Conservation (phyloP, 2,329 filamentous ascomycete genomes). For the Paraphoma chrysanthemicola region DNA sequence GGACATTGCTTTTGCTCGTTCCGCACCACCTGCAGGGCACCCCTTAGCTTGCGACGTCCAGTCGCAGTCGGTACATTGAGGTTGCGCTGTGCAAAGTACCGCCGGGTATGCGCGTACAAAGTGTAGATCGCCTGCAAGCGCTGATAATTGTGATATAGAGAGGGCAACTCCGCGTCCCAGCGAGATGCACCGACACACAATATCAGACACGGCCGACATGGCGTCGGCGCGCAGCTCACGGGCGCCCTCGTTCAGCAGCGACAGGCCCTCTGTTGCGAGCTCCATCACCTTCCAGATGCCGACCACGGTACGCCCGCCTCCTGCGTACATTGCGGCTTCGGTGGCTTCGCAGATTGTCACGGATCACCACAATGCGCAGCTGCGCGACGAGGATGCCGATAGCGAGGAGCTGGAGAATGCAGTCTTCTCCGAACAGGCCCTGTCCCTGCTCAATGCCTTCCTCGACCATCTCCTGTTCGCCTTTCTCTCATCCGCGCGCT, state of each 20-base stretch:
- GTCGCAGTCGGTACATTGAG: not conserved
- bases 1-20: slow-evolving; percentile 18
- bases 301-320: slow-evolving; percentile 72
- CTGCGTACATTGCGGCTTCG: slow-evolving; percentile 85
- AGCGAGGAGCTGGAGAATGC: slow-evolving; percentile 67
- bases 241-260: slow-evolving; percentile 67
- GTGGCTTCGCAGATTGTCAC: slow-evolving; percentile 92
- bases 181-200: slow-evolving; percentile 44
- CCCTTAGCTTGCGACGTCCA: slow-evolving; percentile 12
- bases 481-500: slow-evolving; percentile 80
- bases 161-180: slow-evolving; percentile 4
- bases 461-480: slow-evolving; percentile 93
- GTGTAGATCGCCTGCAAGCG: not conserved
- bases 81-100: not conserved
- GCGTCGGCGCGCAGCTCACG: slow-evolving; percentile 51
- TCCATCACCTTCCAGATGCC: slow-evolving; percentile 66
- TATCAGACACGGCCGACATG: slow-evolving; percentile 42
- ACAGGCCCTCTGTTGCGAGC: slow-evolving; percentile 68
- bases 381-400: slow-evolving; percentile 73
- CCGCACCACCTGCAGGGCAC: slow-evolving; percentile 21
- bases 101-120: slow-evolving; percentile 8
- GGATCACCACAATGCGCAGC: slow-evolving; percentile 80
- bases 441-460: slow-evolving; percentile 86
- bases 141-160: slow-evolving; percentile 3
- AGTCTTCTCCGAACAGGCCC: slow-evolving; percentile 73